Evolutionary conservation across 768 basidiomycete species (phyloP).

Genomic region (Lentinula aciculospora): DNA sequence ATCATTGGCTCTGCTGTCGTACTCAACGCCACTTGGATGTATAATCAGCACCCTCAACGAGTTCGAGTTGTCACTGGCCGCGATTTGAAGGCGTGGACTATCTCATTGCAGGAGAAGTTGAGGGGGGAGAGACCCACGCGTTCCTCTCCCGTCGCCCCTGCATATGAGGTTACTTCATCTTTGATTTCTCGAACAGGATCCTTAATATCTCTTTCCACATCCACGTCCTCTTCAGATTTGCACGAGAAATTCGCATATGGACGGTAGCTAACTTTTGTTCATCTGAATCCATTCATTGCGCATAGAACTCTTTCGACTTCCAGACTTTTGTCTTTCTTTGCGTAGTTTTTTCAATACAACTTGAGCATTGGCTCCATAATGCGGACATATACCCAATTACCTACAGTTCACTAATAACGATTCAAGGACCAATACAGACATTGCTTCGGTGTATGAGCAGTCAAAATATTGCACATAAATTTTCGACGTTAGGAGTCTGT

Average conservation of each 20-base stretch:
- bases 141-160: constrained; percentile 10
- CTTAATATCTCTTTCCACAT: background rate
- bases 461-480: too few species aligned
- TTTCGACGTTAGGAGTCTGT: too few species aligned
- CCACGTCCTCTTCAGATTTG: background rate
- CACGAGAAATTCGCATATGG: background rate
- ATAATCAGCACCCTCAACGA: constrained; percentile 62
- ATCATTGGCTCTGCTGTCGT: constrained; percentile 80
- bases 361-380: background rate
- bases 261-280: background rate
- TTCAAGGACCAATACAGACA: background rate
- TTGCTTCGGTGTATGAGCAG: background rate
- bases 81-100: constrained; percentile 9
- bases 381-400: background rate
- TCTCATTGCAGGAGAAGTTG: constrained; percentile 17
- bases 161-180: constrained; percentile 1
- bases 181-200: constrained; percentile 8
- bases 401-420: background rate
- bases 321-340: background rate
- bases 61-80: constrained; percentile 10
- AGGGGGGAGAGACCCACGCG: background rate
- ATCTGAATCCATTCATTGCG: background rate
- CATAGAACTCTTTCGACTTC: background rate
- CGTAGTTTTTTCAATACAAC: background rate
- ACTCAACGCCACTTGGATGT: constrained; percentile 85